Conservation (phyloP, 768 basidiomycete genomes). For the Vishniacozyma victoriae region DNA sequence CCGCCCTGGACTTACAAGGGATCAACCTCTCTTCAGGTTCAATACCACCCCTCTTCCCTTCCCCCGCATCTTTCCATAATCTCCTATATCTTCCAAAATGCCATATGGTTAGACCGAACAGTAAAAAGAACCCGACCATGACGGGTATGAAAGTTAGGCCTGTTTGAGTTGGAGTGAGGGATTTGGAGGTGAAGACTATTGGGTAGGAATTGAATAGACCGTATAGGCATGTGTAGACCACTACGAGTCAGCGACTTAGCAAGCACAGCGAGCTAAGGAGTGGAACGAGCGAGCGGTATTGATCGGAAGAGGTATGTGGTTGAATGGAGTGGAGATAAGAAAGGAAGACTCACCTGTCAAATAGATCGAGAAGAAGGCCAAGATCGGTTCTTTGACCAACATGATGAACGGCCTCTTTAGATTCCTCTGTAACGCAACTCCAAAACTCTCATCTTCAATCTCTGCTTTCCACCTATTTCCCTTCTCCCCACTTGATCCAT, state of each 20-base stretch:
- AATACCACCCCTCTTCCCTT: conserved; percentile 16
- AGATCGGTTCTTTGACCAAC: conserved; percentile 19
- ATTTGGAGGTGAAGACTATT: conserved; percentile 16
- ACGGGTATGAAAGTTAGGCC: conserved; percentile 28
- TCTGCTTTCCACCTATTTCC: conserved; percentile 15
- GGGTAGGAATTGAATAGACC: conserved; percentile 23
- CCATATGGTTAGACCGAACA: conserved; percentile 5
- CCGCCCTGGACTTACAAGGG: conserved; percentile 11
- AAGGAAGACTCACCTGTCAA: conserved; percentile 14
- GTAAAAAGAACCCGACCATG: conserved; percentile 19
- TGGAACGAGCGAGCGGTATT: not conserved
- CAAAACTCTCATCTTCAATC: conserved; percentile 21
- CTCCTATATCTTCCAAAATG: conserved; percentile 17
- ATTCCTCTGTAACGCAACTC: conserved; percentile 13
- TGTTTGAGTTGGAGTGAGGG: conserved; percentile 3
- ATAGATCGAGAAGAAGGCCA: conserved; percentile 23
- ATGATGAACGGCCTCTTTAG: conserved; percentile 22
- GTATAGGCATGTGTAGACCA: conserved; percentile 23
- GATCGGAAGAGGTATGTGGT: not conserved
- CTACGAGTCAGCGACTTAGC: conserved; percentile 1
- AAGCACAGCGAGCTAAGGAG: too few species aligned
- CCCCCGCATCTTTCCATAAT: conserved; percentile 12
- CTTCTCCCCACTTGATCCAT: too few species aligned
- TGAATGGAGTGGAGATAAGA: not conserved
- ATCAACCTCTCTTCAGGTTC: conserved; percentile 28